Conservation (phyloP, 2,329 filamentous ascomycete genomes). For the Didymella pinodella region DNA sequence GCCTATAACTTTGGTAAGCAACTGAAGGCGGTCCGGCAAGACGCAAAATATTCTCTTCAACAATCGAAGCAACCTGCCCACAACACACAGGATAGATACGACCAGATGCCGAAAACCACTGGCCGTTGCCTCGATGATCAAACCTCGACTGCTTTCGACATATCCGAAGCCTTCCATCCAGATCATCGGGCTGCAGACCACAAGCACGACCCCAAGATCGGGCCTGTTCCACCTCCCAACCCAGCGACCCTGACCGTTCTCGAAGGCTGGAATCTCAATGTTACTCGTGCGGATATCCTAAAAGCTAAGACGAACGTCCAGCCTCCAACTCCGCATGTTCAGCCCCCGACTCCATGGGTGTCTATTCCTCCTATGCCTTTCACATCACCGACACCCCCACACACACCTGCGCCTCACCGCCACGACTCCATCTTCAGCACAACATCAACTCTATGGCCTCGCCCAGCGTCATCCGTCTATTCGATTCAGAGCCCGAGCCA, state of each 20-base stretch:
- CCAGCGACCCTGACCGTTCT: background rate
- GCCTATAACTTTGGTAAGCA: constrained; percentile 36
- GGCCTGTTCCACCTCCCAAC: background rate
- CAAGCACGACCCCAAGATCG: background rate
- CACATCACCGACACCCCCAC: background rate
- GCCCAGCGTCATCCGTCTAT: background rate
- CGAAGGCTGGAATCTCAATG: background rate
- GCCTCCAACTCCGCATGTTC: background rate
- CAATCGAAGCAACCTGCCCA: background rate
- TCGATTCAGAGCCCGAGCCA: background rate
- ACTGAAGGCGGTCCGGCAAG: constrained; percentile 25
- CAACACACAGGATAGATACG: background rate
- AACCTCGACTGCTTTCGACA: background rate
- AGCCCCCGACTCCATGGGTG: background rate
- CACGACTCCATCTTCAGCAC: constrained; percentile 1
- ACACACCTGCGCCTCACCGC: background rate
- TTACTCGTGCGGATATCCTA: background rate
- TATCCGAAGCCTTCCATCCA: background rate
- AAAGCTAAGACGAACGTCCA: background rate
- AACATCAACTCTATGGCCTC: background rate
- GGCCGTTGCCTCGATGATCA: background rate
- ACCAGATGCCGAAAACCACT: background rate
- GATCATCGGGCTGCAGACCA: background rate
- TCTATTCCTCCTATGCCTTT: background rate
- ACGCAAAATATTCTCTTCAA: constrained; percentile 6